Evolutionary conservation across 768 basidiomycete species (phyloP).

Genomic region (Leucocoprinus sp.): DNA sequence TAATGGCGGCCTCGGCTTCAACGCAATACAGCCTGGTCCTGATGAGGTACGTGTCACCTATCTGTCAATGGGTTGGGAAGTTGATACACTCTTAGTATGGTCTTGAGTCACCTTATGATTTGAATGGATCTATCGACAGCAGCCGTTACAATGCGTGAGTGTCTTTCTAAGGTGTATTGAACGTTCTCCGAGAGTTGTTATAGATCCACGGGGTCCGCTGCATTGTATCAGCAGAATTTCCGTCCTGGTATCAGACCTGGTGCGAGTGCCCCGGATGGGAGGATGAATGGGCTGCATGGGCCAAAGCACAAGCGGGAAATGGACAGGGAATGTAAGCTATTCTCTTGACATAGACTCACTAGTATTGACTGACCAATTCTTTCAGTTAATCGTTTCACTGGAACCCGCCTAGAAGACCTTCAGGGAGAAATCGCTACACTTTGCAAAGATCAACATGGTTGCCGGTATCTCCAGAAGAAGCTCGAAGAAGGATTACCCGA

Average conservation of each 20-base stretch:
- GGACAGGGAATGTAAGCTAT: slow-evolving; percentile 67
- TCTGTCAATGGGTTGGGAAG: slow-evolving; percentile 9
- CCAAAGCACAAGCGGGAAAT: slow-evolving; percentile 93
- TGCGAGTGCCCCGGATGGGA: slow-evolving; percentile 48
- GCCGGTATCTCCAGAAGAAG: slow-evolving; percentile 97
- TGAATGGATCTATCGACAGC: slow-evolving; percentile 42
- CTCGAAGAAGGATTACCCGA: slow-evolving; percentile 92
- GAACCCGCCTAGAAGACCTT: slow-evolving; percentile 90
- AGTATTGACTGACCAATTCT: slow-evolving; percentile 4
- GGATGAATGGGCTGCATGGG: slow-evolving; percentile 87
- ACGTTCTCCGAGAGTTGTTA: slow-evolving; percentile 22
- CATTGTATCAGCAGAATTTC: slow-evolving; percentile 55
- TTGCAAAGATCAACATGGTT: slow-evolving; percentile 99
- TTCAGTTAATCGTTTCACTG: slow-evolving; percentile 92
- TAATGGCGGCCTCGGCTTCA: slow-evolving; percentile 44
- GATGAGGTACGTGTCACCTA: slow-evolving; percentile 45
- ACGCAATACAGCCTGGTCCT: slow-evolving; percentile 36
- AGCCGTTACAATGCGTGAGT: slow-evolving; percentile 51
- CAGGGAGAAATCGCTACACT: slow-evolving; percentile 89
- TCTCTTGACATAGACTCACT: background rate
- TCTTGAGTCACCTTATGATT: slow-evolving; percentile 45
- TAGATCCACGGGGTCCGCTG: background rate
- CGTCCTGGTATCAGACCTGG: slow-evolving; percentile 47
- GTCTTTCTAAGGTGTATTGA: slow-evolving; percentile 26
- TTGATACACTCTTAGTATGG: slow-evolving; percentile 38